Base-by-base conservation (phyloP, 1,284 basidiomycete genomes). In the Erythrobasidium hasegawianum region DNA sequence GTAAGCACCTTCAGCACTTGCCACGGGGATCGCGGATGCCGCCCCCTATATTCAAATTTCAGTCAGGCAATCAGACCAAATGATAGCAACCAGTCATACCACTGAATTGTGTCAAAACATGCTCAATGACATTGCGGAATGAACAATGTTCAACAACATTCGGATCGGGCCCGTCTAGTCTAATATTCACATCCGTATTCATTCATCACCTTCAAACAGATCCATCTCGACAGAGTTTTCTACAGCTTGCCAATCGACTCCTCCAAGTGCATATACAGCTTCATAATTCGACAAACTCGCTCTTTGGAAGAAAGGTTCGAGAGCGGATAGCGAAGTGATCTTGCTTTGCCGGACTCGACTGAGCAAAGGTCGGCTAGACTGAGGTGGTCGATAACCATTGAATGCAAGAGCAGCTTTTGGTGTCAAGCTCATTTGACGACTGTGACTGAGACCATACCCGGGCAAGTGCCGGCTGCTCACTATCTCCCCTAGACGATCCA, bases 231-330 rank as follows among this genome's bases (percentile, higher is more conserved):
- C 78, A 8, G 86, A 85, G 49, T 80, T 81, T 78, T 97, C 93
- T 20, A 97, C 86, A 8, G 84, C 85, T 26, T 86, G 86, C 90
- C 89, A 94, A 75, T 97, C 92, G 16, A 96, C 81, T 61, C 69
- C 75, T 0, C 72, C 73, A 68, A 86, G 87, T 1, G 84, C 83
- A 77, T 95, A 96, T 50, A 94, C 83, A 67, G 87, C 88, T 78
- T 96, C 92, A 74, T 93, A 97, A 13, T 88, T 87, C 7, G 87
- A 82, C 57, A 94, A 86, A 77, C 91, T 94, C 55, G 91, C 86
- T 68, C 86, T 84, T 1, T 89, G 86, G 77, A 96, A 94, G 81
- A 97, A 97, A 11, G 87, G 83, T 26, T 86, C 82, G 24, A 97
- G 80, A 71, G 95, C 89, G 20, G 85, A 83, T 50, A 96, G 84